Evolutionary conservation across 331 rosid species (phyloP).

Genomic region (Malus hybrid): DNA sequence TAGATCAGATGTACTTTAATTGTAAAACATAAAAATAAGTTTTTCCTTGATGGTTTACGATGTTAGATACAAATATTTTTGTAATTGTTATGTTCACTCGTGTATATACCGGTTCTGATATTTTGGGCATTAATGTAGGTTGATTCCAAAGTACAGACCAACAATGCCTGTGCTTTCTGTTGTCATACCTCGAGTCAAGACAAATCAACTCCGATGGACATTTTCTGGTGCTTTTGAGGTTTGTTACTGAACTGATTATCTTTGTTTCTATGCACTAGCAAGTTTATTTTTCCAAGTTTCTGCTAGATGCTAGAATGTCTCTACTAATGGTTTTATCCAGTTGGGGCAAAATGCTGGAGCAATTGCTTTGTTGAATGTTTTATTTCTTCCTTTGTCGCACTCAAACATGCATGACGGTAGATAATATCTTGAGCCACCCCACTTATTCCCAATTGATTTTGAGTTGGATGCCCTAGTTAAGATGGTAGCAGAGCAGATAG

Average conservation of each 20-base stretch:
- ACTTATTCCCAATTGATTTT: neutral
- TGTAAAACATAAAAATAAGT: neutral
- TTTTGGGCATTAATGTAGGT: conserved; percentile 12
- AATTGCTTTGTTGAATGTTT: neutral
- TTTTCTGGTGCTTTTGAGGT: conserved; percentile 40
- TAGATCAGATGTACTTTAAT: neutral
- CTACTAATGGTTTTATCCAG: neutral
- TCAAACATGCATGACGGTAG: neutral
- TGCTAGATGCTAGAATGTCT: neutral
- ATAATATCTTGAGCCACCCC: neutral
- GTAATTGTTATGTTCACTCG: neutral
- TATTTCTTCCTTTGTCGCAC: neutral
- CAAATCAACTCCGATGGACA: conserved; percentile 38
- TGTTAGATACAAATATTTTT: neutral
- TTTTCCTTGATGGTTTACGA: neutral
- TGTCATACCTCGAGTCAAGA: conserved; percentile 35
- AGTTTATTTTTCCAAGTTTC: neutral
- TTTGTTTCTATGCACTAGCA: neutral
- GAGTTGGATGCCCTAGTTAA: neutral
- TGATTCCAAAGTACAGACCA: conserved; percentile 30
- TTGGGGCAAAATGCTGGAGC: neutral
- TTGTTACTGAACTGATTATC: neutral
- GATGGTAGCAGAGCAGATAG: neutral
- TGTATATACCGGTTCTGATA: neutral
- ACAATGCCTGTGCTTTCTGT: conserved; percentile 42